phyloP scores from a whole-genome alignment of 305 asterid genomes.

The Plantago lanceolata region DNA sequence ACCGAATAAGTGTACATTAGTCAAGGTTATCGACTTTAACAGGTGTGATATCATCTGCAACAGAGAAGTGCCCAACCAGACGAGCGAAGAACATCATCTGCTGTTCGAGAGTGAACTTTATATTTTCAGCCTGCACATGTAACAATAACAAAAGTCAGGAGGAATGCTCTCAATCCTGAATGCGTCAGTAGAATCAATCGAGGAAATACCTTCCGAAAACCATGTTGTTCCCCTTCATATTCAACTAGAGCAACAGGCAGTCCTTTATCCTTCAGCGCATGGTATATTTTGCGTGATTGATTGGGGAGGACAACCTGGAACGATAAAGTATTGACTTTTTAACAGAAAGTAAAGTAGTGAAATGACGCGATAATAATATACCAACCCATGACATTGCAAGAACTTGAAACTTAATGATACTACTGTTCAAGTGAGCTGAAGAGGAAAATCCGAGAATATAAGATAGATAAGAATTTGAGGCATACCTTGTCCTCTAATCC shows the following conservation, averaged over 20 bases:
- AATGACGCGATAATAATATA: neutral
- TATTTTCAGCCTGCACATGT: slow-evolving; percentile 71
- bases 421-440: neutral
- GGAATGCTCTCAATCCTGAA: neutral
- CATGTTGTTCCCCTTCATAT: slow-evolving; percentile 93
- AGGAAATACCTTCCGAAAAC: slow-evolving; percentile 70
- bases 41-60: slow-evolving; percentile 76
- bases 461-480: neutral
- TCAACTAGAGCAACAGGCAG: slow-evolving; percentile 84
- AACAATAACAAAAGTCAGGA: neutral
- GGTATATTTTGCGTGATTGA: slow-evolving; percentile 83
- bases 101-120: slow-evolving; percentile 85
- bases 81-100: slow-evolving; percentile 91
- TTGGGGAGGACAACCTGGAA: slow-evolving; percentile 73
- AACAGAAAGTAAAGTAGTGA: neutral
- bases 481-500: slow-evolving; percentile 85
- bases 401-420: neutral
- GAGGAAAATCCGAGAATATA: neutral
- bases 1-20: slow-evolving; percentile 27
- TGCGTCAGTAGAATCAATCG: slow-evolving; percentile 6
- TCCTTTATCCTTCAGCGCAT: slow-evolving; percentile 71
- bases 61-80: slow-evolving; percentile 57
- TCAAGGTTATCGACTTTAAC: slow-evolving; percentile 69
- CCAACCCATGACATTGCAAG: neutral
- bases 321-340: neutral